phyloP scores from a whole-genome alignment of 2,329 filamentous ascomycete species.

The Penicillium sp. region DNA sequence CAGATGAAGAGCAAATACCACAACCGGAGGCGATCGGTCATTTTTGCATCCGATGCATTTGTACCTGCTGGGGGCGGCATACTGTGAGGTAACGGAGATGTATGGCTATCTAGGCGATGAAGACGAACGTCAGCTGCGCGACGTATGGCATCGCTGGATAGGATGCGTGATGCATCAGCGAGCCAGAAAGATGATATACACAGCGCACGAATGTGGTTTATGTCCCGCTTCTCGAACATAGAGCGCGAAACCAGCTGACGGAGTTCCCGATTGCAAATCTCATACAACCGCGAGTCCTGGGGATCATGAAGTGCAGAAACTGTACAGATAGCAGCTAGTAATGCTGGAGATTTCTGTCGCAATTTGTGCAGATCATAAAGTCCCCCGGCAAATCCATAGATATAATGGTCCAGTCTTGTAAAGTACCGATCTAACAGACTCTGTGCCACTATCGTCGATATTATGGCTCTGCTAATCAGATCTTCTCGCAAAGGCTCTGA shows the following conservation, averaged over 20 bases:
- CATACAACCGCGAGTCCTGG: constrained; percentile 25
- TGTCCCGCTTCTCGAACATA: constrained; percentile 44
- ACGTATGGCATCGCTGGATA: constrained; percentile 28
- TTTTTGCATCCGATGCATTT: constrained; percentile 15
- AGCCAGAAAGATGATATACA: constrained; percentile 52
- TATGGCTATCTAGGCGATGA: constrained; percentile 39
- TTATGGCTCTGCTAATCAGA: constrained; percentile 42
- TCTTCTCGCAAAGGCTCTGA: constrained; percentile 25
- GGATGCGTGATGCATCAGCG: constrained; percentile 43
- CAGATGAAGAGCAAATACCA: constrained; percentile 34
- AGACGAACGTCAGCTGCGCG: constrained; percentile 27
- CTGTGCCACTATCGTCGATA: constrained; percentile 41
- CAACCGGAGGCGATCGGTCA: constrained; percentile 28
- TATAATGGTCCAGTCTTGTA: constrained; percentile 44
- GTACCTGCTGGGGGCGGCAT: not conserved
- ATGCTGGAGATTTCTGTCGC: constrained; percentile 36
- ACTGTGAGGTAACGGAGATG: constrained; percentile 1
- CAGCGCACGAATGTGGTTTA: constrained; percentile 46
- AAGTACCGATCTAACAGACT: constrained; percentile 40
- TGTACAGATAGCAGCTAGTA: constrained; percentile 44
- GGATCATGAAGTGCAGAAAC: constrained; percentile 45
- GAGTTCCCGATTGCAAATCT: constrained; percentile 43
- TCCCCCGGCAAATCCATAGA: constrained; percentile 44
- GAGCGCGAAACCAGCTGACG: constrained; percentile 42
- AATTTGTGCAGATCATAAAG: constrained; percentile 38